Evolutionary conservation across 1,139 yeast genomes (phyloP).

Genomic region (Scheffersomyces quercinus): DNA sequence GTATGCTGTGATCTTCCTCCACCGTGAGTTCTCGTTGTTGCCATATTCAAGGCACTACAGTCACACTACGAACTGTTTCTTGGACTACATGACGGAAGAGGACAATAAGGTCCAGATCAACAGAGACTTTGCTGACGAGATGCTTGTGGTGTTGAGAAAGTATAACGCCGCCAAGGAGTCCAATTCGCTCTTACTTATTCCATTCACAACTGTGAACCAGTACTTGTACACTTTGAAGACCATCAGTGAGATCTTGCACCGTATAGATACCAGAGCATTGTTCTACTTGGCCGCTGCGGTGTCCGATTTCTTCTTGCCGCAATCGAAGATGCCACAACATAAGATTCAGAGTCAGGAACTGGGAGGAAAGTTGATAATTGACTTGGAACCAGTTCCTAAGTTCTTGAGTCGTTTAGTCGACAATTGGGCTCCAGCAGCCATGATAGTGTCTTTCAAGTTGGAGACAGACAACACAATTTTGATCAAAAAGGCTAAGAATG

Average conservation of each 20-base stretch:
- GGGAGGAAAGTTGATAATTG: slow-evolving; percentile 74
- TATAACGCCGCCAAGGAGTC: slow-evolving; percentile 62
- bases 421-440: slow-evolving; percentile 92
- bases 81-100: slow-evolving; percentile 72
- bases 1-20: slow-evolving; percentile 89
- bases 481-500: slow-evolving; percentile 72
- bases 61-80: slow-evolving; percentile 79
- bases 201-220: slow-evolving; percentile 94
- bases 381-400: slow-evolving; percentile 94
- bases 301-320: slow-evolving; percentile 91
- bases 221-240: slow-evolving; percentile 79
- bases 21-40: slow-evolving; percentile 85
- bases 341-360: slow-evolving; percentile 84
- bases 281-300: slow-evolving; percentile 97
- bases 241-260: slow-evolving; percentile 60
- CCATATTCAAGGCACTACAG: slow-evolving; percentile 91
- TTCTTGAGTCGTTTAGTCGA: slow-evolving; percentile 85
- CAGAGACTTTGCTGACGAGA: slow-evolving; percentile 58
- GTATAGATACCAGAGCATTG: slow-evolving; percentile 56
- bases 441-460: slow-evolving; percentile 91
- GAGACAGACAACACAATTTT: slow-evolving; percentile 82
- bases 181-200: slow-evolving; percentile 65
- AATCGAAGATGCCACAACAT: slow-evolving; percentile 83
- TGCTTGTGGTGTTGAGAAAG: slow-evolving; percentile 65
- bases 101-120: slow-evolving; percentile 59